Base-by-base conservation (phyloP, 179 eudicot species). In the Carnegiea gigantea region DNA sequence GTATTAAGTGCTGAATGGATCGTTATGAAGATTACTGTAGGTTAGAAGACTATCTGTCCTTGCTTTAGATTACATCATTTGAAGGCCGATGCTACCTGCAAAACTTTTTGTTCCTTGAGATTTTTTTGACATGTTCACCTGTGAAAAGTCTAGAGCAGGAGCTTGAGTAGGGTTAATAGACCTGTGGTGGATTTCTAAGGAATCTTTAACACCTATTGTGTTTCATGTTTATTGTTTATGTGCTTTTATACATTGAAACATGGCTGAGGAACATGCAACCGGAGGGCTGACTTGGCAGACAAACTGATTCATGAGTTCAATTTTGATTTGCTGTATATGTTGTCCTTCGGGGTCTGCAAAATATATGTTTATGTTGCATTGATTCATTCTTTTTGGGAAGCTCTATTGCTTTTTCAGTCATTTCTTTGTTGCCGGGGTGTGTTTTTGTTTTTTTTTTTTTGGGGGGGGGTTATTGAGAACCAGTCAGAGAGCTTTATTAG, bases 21-120 rank as follows among this genome's bases (percentile, higher is more conserved):
- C 60, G 75, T 28, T 30, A 26, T 26, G 36, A 49, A 49, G 20
- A 48, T 48, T 6, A 67, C 38, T 15, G 74, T 10, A 21, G 53
- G 62, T 36, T 15, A 10, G n/a, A 43, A 64, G 43, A 6, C 38
- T 28, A 18, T 75, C 73, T 76, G 12, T 1, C 46, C 40, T 28
- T 75, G 59, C 54, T 51, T 68, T 54, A 36, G 28, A 12, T 9
- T 33, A 20, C 78, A 76, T 54, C 43, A 49, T 76, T 54, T 76
- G 38, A 76, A 54, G 43, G 28, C 57, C 15, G 23, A 51, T 7
- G 26, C 48, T 51, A 33, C 1, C 43, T 2, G 28, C 26, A 62
- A 73, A 28, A 73, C 53, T 71, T 33, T 79, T 51, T 11, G 24
- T 74, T 40, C 48, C 57, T n/a, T 73, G 57, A 18, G 17, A 23